A percentile compares a stretch with the other conserved stretches of the same genome.
Conservation (phyloP, 352 stramenopile genomes). For the Phytophthora hybrid region DNA sequence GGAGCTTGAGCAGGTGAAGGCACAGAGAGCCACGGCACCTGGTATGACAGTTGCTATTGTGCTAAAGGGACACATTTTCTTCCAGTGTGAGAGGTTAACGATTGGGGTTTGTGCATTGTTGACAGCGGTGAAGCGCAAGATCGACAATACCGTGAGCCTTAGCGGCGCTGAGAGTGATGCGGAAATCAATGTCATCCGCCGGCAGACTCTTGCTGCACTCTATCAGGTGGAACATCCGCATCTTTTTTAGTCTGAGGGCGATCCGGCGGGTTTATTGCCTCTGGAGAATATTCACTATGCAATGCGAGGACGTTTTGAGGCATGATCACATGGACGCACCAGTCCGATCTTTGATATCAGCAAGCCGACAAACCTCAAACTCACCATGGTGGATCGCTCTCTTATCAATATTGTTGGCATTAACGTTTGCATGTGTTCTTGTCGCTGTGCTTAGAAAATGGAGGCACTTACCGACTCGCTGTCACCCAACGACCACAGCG, state of each 20-base stretch:
- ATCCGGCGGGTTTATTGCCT: constrained; percentile 8
- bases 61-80: not conserved
- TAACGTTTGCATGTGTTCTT: constrained; percentile 27
- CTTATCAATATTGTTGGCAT: constrained; percentile 1
- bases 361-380: constrained; percentile 22
- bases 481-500: constrained; percentile 61
- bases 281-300: constrained; percentile 14
- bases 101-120: not conserved
- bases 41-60: constrained; percentile 26
- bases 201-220: constrained; percentile 65
- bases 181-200: constrained; percentile 57
- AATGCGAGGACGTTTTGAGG: constrained; percentile 15
- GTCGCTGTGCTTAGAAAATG: constrained; percentile 67
- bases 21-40: constrained; percentile 12
- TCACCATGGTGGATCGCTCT: constrained; percentile 16
- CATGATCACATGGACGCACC: constrained; percentile 18
- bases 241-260: constrained; percentile 41
- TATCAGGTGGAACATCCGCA: constrained; percentile 78
- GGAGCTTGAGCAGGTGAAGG: constrained; percentile 40
- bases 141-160: constrained; percentile 27
- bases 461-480: constrained; percentile 64
- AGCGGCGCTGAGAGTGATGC: constrained; percentile 40
- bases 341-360: constrained; percentile 24
- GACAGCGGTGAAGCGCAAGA: constrained; percentile 60
- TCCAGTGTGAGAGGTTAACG: not conserved